Evolutionary conservation across 2,329 filamentous ascomycete genomes (phyloP).

Genomic region (Fusarium newnesense): DNA sequence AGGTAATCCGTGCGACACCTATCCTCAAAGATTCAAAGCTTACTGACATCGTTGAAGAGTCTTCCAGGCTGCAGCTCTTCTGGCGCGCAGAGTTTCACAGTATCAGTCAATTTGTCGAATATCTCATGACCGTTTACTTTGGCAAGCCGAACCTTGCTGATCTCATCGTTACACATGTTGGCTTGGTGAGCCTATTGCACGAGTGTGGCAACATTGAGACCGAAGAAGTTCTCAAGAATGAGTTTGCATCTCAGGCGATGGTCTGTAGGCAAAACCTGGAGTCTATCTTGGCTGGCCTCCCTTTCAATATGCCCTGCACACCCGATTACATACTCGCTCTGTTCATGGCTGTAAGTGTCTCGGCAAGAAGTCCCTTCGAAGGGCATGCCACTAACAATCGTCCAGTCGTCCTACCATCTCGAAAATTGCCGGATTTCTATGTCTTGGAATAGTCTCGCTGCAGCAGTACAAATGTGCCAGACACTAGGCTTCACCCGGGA

Average conservation of each 20-base stretch:
- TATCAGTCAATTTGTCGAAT: conserved; percentile 9
- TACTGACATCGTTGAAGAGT: background rate
- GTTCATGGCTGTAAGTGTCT: background rate
- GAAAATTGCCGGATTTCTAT: background rate
- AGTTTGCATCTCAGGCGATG: background rate
- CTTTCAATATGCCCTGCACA: background rate
- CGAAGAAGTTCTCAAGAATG: background rate
- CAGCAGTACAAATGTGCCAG: conserved; percentile 4
- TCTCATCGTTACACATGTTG: background rate
- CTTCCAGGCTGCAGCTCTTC: background rate
- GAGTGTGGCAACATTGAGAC: background rate
- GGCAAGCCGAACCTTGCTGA: conserved; percentile 12
- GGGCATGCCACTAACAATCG: accelerated
- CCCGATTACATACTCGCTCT: background rate
- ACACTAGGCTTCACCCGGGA: conserved; percentile 4
- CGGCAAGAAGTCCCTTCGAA: accelerated
- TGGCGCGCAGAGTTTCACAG: conserved; percentile 5
- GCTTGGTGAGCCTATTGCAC: background rate
- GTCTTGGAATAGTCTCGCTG: background rate
- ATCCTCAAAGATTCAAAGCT: accelerated
- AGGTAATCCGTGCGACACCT: accelerated
- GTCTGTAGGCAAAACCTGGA: conserved; percentile 3
- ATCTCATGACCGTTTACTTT: conserved; percentile 18
- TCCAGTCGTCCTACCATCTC: background rate
- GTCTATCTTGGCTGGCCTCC: background rate